Evolutionary conservation across 2,329 filamentous ascomycete species (phyloP).

Genomic region (Aspergillus aculeatinus): DNA sequence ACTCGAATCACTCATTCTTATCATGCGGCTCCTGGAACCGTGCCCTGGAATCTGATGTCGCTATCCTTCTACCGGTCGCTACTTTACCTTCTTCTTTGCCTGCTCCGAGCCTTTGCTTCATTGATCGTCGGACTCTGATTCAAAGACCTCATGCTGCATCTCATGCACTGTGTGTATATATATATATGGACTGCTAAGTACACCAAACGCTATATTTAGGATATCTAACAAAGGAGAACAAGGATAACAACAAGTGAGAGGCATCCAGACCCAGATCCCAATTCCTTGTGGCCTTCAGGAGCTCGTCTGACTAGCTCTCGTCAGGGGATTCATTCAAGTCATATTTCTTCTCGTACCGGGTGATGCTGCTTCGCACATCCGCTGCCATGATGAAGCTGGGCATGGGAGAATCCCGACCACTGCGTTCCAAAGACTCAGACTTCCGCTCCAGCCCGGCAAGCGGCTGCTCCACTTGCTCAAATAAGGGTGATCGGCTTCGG

Average conservation of each 20-base stretch:
- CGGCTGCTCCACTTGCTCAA: slow-evolving; percentile 16
- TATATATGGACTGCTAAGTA: slow-evolving; percentile 2
- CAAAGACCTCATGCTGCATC: neutral
- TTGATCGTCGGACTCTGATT: no score
- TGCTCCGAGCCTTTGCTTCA: no score
- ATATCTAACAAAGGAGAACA: slow-evolving; percentile 9
- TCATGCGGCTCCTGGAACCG: no score
- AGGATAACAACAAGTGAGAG: slow-evolving; percentile 5
- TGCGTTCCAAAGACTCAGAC: slow-evolving; percentile 7
- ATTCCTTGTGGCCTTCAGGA: neutral
- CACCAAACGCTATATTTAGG: slow-evolving; percentile 7
- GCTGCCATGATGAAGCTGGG: slow-evolving; percentile 21
- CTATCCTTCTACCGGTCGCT: no score
- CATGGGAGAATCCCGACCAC: slow-evolving; percentile 5
- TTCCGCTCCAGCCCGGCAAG: slow-evolving; percentile 12
- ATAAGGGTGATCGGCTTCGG: slow-evolving; percentile 20
- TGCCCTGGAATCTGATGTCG: no score
- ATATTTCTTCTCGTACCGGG: slow-evolving; percentile 27
- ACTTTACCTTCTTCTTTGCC: no score
- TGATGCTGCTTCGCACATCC: slow-evolving; percentile 24
- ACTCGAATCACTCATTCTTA: no score
- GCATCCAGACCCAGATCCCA: slow-evolving; percentile 3
- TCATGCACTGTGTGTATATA: neutral
- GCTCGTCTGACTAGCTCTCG: slow-evolving; percentile 21
- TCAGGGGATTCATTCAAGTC: slow-evolving; percentile 31